Evolutionary conservation across 768 basidiomycete species (phyloP).

Genomic region (Botryobasidium botryosum): DNA sequence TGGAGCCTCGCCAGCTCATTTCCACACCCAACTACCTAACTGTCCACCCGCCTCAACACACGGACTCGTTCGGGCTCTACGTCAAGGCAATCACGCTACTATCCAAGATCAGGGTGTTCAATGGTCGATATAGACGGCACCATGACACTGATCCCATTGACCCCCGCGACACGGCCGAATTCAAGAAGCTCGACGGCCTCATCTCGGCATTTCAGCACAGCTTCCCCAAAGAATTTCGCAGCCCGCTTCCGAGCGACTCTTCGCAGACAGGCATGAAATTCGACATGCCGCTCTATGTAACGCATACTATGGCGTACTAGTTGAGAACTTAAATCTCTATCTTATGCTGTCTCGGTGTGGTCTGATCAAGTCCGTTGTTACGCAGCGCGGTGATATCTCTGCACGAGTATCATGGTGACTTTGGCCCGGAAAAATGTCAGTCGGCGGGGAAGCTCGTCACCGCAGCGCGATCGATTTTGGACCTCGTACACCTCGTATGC

Average conservation of each 20-base stretch:
- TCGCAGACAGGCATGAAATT: not conserved
- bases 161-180: constrained; percentile 41
- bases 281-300: constrained; percentile 2
- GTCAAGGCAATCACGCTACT: constrained; percentile 52
- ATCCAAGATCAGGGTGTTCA: constrained; percentile 20
- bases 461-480: not conserved
- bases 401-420: constrained; percentile 2
- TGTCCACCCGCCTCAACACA: constrained; percentile 39
- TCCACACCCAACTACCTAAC: constrained; percentile 43
- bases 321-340: not conserved
- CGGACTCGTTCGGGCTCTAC: constrained; percentile 55
- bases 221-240: constrained; percentile 37
- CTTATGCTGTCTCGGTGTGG: not conserved
- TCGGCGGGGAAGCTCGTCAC: not conserved
- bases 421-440: not conserved
- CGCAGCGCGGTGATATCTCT: constrained; percentile 1
- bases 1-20: constrained; percentile 48
- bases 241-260: constrained; percentile 29
- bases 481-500: not conserved
- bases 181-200: constrained; percentile 42
- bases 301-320: constrained; percentile 2
- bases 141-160: constrained; percentile 20
- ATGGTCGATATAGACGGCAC: constrained; percentile 1
- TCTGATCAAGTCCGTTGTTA: not conserved
- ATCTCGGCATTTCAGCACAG: constrained; percentile 40